These are phyloP conservation scores for Kurtzmaniella fragi DNA, from an alignment of 805 yeast species.

Conservation along the genomic window DNA sequence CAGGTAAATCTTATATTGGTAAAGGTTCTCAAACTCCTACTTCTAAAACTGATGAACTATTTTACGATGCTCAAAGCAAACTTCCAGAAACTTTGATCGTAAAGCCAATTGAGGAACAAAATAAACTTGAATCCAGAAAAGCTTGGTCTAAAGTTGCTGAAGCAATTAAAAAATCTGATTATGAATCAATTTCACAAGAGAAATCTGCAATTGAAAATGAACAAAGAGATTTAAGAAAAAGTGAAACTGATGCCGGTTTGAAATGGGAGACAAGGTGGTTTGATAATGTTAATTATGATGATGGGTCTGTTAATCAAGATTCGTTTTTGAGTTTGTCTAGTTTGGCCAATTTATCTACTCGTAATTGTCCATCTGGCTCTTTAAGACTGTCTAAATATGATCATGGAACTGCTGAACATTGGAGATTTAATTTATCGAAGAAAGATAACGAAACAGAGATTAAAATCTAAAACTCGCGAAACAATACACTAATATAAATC, in stretches of 20 bases:
- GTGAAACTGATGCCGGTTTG: slow-evolving; percentile 59
- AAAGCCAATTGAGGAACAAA: slow-evolving; percentile 79
- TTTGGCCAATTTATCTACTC: slow-evolving; percentile 52
- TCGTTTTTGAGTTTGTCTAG: slow-evolving; percentile 31
- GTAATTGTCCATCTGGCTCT: slow-evolving; percentile 67
- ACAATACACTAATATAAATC: too few relatives aligned
- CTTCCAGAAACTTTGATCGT: slow-evolving; percentile 58
- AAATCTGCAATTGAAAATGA: slow-evolving; percentile 76
- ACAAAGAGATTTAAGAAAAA: slow-evolving; percentile 77
- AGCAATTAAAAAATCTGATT: slow-evolving; percentile 75
- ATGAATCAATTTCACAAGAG: slow-evolving; percentile 65
- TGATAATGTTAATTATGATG: slow-evolving; percentile 31
- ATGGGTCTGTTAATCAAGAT: slow-evolving; percentile 17
- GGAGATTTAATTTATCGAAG: slow-evolving; percentile 58
- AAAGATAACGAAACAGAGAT: slow-evolving; percentile 62
- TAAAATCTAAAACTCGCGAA: slow-evolving; percentile 27
- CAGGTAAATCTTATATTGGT: slow-evolving; percentile 62
- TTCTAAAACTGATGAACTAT: slow-evolving; percentile 44
- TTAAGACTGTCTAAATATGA: slow-evolving; percentile 52
- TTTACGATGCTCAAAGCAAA: slow-evolving; percentile 56
- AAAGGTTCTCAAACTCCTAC: slow-evolving; percentile 48
- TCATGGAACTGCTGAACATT: slow-evolving; percentile 49
- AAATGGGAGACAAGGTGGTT: slow-evolving; percentile 86
- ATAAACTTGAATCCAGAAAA: slow-evolving; percentile 73
- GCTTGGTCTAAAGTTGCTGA: slow-evolving; percentile 91